Percentiles rank a stretch among this genome's conserved stretches.
phyloP scores from a whole-genome alignment of 2,329 filamentous ascomycete species.

The Pleomassaria siparia region DNA sequence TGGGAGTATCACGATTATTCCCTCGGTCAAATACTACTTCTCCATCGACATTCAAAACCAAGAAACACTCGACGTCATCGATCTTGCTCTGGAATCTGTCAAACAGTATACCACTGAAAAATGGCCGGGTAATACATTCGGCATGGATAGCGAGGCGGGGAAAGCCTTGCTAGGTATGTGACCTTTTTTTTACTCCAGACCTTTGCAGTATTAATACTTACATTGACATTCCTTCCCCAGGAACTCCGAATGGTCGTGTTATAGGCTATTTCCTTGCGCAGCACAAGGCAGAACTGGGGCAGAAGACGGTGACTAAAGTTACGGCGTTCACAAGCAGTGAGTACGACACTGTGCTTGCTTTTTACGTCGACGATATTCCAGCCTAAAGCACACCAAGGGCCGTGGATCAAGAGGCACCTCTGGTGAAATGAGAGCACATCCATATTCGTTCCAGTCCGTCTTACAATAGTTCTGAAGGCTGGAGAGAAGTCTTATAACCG shows the following conservation, averaged over 20 bases:
- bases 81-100: not conserved
- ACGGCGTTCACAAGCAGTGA: not conserved
- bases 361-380: no score
- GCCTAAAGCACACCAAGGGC: no score
- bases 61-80: not conserved
- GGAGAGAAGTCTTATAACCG: no score
- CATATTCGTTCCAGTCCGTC: no score
- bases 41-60: not conserved
- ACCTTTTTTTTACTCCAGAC: no score
- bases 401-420: no score
- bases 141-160: not conserved
- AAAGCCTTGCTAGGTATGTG: not conserved
- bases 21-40: constrained; percentile 1
- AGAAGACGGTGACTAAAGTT: not conserved
- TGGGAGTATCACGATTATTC: not conserved
- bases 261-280: not conserved
- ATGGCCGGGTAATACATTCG: not conserved
- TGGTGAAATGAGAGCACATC: no score
- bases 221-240: not conserved
- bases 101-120: not conserved
- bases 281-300: not conserved
- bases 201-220: no score
- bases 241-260: not conserved
- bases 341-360: no score
- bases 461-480: no score